Conservation (phyloP, 2,329 filamentous ascomycete genomes). For the Colletotrichum lupini region DNA sequence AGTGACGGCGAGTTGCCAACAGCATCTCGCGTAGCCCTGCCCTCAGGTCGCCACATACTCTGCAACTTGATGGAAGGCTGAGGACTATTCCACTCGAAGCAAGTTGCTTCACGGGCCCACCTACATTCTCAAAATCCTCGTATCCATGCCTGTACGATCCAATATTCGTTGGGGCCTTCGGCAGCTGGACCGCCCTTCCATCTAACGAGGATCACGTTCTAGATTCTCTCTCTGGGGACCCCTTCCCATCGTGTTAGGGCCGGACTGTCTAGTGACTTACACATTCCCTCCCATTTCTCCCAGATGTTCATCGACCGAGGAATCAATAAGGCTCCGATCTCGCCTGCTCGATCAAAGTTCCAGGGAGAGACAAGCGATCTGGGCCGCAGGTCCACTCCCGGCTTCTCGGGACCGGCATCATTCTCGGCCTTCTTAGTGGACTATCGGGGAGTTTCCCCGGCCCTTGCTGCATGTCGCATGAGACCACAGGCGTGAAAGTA, state of each 20-base stretch:
- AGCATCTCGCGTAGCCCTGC: neutral
- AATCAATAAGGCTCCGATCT: neutral
- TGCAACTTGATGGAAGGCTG: neutral
- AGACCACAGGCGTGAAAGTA: neutral
- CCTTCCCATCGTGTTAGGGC: neutral
- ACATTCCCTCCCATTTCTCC: neutral
- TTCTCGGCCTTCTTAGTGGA: neutral
- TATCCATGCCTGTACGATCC: too few relatives aligned
- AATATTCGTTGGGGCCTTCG: conserved; percentile 7
- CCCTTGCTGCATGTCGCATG: conserved; percentile 1
- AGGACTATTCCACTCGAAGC: neutral
- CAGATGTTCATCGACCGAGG: neutral
- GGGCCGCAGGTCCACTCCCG: neutral
- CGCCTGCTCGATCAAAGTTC: neutral
- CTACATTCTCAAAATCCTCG: neutral
- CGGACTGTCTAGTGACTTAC: neutral
- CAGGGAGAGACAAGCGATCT: too few relatives aligned
- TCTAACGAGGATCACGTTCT: neutral
- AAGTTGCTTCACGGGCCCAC: neutral
- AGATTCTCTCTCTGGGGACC: neutral
- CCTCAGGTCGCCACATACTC: too few relatives aligned
- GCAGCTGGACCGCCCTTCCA: conserved; percentile 31
- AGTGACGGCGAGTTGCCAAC: conserved; percentile 10
- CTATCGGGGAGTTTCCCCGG: conserved; percentile 11
- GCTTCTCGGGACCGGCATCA: conserved; percentile 6